Evolutionary conservation across 169 alveolate genomes (phyloP).

Genomic region (Eimeria necatrix): DNA sequence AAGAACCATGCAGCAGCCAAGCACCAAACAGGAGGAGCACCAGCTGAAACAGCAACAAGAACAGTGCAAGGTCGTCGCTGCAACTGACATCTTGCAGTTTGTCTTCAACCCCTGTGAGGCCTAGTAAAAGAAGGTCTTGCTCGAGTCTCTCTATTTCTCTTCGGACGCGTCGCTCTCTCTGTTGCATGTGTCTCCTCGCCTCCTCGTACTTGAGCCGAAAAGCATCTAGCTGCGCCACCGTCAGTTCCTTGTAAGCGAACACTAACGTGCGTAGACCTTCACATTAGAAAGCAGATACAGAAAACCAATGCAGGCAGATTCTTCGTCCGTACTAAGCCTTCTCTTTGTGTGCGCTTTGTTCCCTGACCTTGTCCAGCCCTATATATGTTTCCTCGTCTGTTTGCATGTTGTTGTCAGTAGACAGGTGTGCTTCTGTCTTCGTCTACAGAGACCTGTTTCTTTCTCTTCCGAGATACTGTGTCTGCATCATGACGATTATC

Average conservation of each 20-base stretch:
- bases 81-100: conserved; percentile 89
- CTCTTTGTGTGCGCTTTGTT: too few relatives aligned
- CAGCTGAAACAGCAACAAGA: conserved; percentile 28
- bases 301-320: not conserved
- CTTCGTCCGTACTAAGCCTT: too few relatives aligned
- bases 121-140: conserved; percentile 93
- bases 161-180: conserved; percentile 86
- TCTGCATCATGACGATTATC: not conserved
- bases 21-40: not conserved
- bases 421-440: too few relatives aligned
- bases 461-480: too few relatives aligned
- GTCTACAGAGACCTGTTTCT: too few relatives aligned
- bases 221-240: conserved; percentile 90
- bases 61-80: not conserved
- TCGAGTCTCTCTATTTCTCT: conserved; percentile 86
- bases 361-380: too few relatives aligned
- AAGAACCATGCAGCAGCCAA: not conserved
- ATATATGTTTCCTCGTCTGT: too few relatives aligned
- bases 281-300: not conserved
- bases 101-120: conserved; percentile 98
- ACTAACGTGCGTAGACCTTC: conserved; percentile 97
- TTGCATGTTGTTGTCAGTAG: too few relatives aligned
- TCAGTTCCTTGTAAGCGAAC: conserved; percentile 94
- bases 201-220: conserved; percentile 74
- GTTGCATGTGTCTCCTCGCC: conserved; percentile 84